These are phyloP conservation scores for Berkeleyomyces rouxiae DNA, from an alignment of 2,329 filamentous ascomycete genomes.

Conservation along the genomic window DNA sequence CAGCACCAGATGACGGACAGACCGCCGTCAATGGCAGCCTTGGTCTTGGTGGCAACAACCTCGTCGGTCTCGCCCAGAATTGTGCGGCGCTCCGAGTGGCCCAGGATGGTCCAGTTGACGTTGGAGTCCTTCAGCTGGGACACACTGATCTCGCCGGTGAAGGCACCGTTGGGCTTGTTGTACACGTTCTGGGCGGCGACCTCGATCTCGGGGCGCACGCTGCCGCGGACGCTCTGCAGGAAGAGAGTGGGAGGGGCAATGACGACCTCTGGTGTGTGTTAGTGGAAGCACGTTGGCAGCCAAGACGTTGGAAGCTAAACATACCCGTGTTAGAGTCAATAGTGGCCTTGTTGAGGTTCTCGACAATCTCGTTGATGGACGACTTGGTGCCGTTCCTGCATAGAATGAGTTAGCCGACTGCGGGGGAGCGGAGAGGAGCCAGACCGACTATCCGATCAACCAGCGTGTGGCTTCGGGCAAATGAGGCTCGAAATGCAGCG, in stretches of 20 bases:
- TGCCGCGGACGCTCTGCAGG: conserved; percentile 70
- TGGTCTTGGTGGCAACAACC: conserved; percentile 84
- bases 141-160: conserved; percentile 91
- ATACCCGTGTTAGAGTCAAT: conserved; percentile 39
- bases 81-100: conserved; percentile 88
- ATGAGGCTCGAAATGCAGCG: conserved; percentile 2
- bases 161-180: conserved; percentile 92
- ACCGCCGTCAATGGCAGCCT: conserved; percentile 74
- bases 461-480: neutral
- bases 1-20: conserved; percentile 91
- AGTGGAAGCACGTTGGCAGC: neutral
- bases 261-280: conserved; percentile 57
- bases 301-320: neutral
- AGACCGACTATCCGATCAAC: neutral
- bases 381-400: conserved; percentile 81
- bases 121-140: conserved; percentile 76
- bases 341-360: conserved; percentile 71
- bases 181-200: conserved; percentile 94
- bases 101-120: conserved; percentile 80
- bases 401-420: neutral
- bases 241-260: conserved; percentile 83
- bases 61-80: conserved; percentile 75
- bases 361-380: conserved; percentile 80
- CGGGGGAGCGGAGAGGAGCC: neutral
- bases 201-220: conserved; percentile 57